Evolutionary conservation across 108 stramenopile species (phyloP), one percentile per base, ranked within the genome.

Genomic region (Halocafeteria seosinensis): DNA sequence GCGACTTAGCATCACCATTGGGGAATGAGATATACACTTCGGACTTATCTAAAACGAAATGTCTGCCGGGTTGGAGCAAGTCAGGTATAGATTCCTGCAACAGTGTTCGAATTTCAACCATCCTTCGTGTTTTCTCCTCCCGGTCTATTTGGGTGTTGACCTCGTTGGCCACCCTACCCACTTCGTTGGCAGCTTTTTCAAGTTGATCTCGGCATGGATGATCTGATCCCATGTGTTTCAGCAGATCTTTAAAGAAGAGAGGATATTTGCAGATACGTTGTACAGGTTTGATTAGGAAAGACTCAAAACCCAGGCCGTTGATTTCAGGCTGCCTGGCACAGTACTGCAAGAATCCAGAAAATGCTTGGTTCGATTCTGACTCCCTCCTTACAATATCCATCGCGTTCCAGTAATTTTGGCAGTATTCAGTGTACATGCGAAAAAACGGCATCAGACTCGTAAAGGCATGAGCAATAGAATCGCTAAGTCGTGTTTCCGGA

Each of bases 241-340:
- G 26, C 17, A 65, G 50, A 24, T 65, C 64, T 33, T 59, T 9
- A 33, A 65, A 65, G 26, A 65, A 57, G 0, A 65, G 57, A 33
- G 64, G 64, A 57, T 65, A 65, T 57, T 65, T 65, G 64, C 64
- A 65, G 23, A 65, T 65, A 24, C 64, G 64, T 57, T 65, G 64
- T 34, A 65, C 57, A 64, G 64, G 64, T 28, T 65, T 65, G 57
- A 65, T 65, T 26, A 65, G 64, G 29, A 65, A 25, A 25, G 50
- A 34, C 17, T 51, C 53, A 32, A 65, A 57, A 35, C 30, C 64
- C 42, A 47, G 42, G 42, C 42, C 42, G 17, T n/a, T 17, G 42
- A 47, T 21, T n/a, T 47, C 17, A 17, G 17, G 17, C 42, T 17
- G n/a, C 17, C n/a, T 47, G n/a, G 42, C 42, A 17, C n/a, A 21